phyloP scores from a whole-genome alignment of 805 yeast genomes.

The Yarrowia alimentaria region DNA sequence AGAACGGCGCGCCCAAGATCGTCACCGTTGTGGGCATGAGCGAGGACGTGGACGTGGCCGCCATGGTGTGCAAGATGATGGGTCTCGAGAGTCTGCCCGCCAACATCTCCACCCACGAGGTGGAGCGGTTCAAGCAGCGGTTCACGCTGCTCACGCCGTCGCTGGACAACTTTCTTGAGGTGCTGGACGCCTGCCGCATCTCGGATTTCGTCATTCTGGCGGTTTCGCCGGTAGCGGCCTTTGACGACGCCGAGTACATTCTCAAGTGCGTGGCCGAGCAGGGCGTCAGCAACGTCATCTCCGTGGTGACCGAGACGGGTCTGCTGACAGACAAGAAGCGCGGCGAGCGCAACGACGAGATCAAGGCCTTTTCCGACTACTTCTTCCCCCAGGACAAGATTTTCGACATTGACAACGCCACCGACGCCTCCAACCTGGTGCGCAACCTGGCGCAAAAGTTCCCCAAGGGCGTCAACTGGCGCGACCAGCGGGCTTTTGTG shows the following conservation, averaged over 20 bases:
- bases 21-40: constrained; percentile 80
- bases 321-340: constrained; percentile 47
- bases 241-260: constrained; percentile 81
- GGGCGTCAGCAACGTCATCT: constrained; percentile 74
- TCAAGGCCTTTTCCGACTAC: constrained; percentile 67
- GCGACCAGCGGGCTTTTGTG: constrained; percentile 87
- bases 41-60: constrained; percentile 53
- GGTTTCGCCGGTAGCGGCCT: constrained; percentile 82
- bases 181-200: constrained; percentile 82
- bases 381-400: constrained; percentile 79
- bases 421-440: constrained; percentile 71
- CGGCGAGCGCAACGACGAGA: constrained; percentile 64
- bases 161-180: constrained; percentile 58
- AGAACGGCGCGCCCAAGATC: constrained; percentile 76
- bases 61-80: constrained; percentile 34
- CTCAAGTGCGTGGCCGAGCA: constrained; percentile 86
- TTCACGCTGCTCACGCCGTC: constrained; percentile 71
- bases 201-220: constrained; percentile 89
- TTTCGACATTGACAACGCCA: constrained; percentile 60
- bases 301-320: constrained; percentile 29
- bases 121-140: constrained; percentile 70
- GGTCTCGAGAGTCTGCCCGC: background rate
- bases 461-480: constrained; percentile 85
- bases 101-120: constrained; percentile 32
- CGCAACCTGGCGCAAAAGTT: constrained; percentile 79